phyloP scores from a whole-genome alignment of 306 rosid species.

The Psophocarpus tetragonolobus region DNA sequence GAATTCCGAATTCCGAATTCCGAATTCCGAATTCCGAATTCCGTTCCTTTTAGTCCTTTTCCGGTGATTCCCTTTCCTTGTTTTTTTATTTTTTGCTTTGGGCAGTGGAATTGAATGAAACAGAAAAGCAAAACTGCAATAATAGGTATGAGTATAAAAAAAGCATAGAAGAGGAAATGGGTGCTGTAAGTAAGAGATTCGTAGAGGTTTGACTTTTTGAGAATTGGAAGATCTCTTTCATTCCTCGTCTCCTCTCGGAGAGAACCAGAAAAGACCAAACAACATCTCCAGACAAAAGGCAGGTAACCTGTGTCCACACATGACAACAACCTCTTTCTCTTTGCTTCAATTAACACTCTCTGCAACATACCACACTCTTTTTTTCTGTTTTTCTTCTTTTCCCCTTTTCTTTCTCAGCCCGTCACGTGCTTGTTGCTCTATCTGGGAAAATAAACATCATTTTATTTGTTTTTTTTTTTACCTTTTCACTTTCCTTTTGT shows the following conservation, averaged over 20 bases:
- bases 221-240: slow-evolving; percentile 61
- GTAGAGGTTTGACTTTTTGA: slow-evolving; percentile 58
- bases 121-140: background rate
- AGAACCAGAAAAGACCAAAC: slow-evolving; percentile 37
- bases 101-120: background rate
- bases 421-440: slow-evolving; percentile 33
- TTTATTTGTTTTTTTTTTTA: background rate
- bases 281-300: slow-evolving; percentile 27
- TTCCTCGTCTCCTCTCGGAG: slow-evolving; percentile 51
- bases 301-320: slow-evolving; percentile 14
- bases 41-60: background rate
- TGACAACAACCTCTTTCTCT: slow-evolving; percentile 29
- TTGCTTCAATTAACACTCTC: slow-evolving; percentile 45
- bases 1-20: background rate
- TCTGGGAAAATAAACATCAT: background rate
- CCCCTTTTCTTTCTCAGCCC: slow-evolving; percentile 32
- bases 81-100: background rate
- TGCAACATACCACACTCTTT: background rate
- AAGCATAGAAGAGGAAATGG: background rate
- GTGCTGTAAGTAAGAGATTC: slow-evolving; percentile 14
- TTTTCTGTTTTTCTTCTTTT: slow-evolving; percentile 13
- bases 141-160: background rate
- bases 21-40: background rate
- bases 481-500: slow-evolving; percentile 42
- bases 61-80: background rate